Evolutionary conservation across 2,329 filamentous ascomycete genomes (phyloP).

Genomic region (Fusarium sp.): DNA sequence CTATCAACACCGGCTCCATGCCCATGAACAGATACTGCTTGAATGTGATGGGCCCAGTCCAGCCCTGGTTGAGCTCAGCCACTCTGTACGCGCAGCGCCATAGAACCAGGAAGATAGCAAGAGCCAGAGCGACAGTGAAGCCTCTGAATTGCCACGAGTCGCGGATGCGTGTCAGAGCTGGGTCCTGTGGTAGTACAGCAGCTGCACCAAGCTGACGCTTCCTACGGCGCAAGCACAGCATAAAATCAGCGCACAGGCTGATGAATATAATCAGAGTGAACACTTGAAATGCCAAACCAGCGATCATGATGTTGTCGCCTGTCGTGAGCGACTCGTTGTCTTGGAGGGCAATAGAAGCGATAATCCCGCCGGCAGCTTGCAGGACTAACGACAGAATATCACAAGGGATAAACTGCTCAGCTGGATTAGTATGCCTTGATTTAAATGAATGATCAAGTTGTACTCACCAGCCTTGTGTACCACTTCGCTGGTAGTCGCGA

Average conservation of each 20-base stretch:
- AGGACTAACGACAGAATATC: slow-evolving; percentile 1
- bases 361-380: not conserved
- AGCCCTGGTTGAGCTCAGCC: slow-evolving; percentile 2
- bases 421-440: not conserved
- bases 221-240: not conserved
- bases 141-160: slow-evolving; percentile 4
- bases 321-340: not conserved
- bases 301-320: slow-evolving; percentile 5
- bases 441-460: too few species aligned
- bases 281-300: slow-evolving; percentile 1
- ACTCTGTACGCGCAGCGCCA: slow-evolving; percentile 7
- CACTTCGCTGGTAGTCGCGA: not conserved
- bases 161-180: not conserved
- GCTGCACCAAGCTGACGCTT: not conserved
- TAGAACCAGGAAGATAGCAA: not conserved
- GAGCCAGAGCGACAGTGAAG: not conserved
- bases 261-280: not conserved
- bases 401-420: not conserved
- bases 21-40: slow-evolving; percentile 1
- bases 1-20: slow-evolving; percentile 1
- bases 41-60: slow-evolving; percentile 4
- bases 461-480: slow-evolving; percentile 1
- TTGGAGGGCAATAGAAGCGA: not conserved
- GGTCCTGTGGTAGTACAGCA: not conserved
- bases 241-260: not conserved